phyloP scores from a whole-genome alignment of 139 green algal genomes.

The Chlorella sp. region DNA sequence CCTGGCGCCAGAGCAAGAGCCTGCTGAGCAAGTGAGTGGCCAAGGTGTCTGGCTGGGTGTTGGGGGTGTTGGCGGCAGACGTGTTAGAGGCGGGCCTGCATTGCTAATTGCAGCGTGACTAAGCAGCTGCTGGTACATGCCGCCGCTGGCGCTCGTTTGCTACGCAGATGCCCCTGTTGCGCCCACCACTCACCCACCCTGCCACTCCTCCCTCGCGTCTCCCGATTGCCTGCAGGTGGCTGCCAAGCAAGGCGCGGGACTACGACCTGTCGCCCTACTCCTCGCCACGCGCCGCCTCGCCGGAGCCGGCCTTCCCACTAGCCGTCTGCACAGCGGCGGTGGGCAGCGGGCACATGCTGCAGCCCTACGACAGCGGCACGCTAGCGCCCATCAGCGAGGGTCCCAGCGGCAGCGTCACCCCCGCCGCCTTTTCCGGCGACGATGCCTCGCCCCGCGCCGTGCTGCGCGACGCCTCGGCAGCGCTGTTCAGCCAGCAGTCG shows the following conservation, averaged over 20 bases:
- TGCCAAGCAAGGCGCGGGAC: slow-evolving; percentile 44
- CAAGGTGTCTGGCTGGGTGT: background rate
- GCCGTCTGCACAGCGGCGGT: background rate
- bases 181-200: background rate
- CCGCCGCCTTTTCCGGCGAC: slow-evolving; percentile 19
- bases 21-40: slow-evolving; percentile 74
- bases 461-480: slow-evolving; percentile 20
- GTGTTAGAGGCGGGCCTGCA: no score
- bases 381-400: slow-evolving; percentile 17
- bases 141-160: background rate
- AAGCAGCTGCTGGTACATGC: background rate
- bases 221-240: slow-evolving; percentile 30
- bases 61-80: no score
- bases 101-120: background rate
- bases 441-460: slow-evolving; percentile 41
- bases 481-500: slow-evolving; percentile 16
- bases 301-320: slow-evolving; percentile 5
- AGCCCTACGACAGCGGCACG: background rate
- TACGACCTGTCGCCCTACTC: slow-evolving; percentile 39
- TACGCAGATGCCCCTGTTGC: background rate
- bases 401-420: slow-evolving; percentile 2
- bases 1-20: slow-evolving; percentile 69
- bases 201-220: background rate
- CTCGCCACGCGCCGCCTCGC: slow-evolving; percentile 22
- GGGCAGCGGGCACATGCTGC: background rate